Evolutionary conservation across 1,284 basidiomycete species (phyloP).

Genomic region (Ceratobasidium sp.): DNA sequence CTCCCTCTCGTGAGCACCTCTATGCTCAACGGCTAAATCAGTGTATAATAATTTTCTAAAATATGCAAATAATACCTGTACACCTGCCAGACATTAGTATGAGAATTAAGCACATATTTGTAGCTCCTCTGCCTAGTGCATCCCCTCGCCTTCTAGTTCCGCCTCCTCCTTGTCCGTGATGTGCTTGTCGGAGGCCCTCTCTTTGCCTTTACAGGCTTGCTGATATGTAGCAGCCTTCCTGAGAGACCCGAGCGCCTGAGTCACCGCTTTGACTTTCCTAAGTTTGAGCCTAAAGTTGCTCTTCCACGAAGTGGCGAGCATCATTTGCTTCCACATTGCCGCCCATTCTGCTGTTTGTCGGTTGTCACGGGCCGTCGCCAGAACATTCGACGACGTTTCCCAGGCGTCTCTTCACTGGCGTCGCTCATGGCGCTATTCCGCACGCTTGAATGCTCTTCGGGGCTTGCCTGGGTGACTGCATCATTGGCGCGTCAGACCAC

Average conservation of each 20-base stretch:
- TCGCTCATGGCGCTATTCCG: constrained; percentile 39
- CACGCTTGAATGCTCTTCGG: constrained; percentile 10
- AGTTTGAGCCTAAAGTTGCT: neutral
- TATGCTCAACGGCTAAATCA: too few species aligned
- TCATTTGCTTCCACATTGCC: constrained; percentile 38
- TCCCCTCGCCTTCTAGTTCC: too few species aligned
- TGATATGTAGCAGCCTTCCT: neutral
- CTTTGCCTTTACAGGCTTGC: too few species aligned
- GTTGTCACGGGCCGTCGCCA: constrained; percentile 12
- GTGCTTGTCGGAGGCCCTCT: too few species aligned
- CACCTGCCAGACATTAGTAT: too few species aligned
- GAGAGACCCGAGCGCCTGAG: neutral
- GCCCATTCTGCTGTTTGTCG: constrained; percentile 26
- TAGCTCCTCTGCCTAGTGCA: too few species aligned
- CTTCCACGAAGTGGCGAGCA: constrained; percentile 2
- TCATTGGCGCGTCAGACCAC: neutral
- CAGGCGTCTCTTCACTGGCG: constrained; percentile 28
- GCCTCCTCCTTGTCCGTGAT: too few species aligned
- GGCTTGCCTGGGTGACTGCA: constrained; percentile 14
- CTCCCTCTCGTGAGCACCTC: too few species aligned
- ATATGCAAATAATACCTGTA: too few species aligned
- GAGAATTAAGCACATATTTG: too few species aligned
- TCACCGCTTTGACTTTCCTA: neutral
- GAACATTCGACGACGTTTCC: constrained; percentile 27
- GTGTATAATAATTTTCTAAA: too few species aligned